These are phyloP conservation scores for Ambispora gerdemannii DNA, from an alignment of 192 early-diverging fungal genomes.

Conservation along the genomic window DNA sequence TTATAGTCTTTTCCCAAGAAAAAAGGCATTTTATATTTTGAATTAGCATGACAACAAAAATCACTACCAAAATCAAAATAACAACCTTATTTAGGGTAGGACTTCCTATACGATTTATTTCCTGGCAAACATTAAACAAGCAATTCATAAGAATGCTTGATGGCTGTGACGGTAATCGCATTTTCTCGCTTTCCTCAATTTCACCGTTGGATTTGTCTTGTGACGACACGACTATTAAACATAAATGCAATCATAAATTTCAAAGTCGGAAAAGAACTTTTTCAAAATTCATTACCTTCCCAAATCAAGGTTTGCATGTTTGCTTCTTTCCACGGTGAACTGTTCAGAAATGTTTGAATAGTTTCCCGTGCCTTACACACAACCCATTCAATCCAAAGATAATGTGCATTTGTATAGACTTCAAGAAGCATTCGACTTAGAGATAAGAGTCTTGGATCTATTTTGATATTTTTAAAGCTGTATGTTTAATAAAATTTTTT, in stretches of 20 bases:
- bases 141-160: constrained; percentile 40
- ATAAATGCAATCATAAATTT: background rate
- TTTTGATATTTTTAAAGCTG: constrained; percentile 17
- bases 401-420: constrained; percentile 43
- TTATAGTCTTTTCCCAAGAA: constrained; percentile 5
- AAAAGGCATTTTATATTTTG: no score
- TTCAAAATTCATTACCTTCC: constrained; percentile 40
- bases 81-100: constrained; percentile 49
- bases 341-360: constrained; percentile 32
- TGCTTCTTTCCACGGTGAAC: constrained; percentile 41
- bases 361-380: constrained; percentile 27
- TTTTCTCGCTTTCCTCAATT: constrained; percentile 19
- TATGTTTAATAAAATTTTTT: constrained; percentile 25
- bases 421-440: constrained; percentile 34
- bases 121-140: constrained; percentile 44
- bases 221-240: background rate
- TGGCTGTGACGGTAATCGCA: constrained; percentile 43
- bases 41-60: no score
- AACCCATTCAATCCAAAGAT: constrained; percentile 41
- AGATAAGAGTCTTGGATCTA: constrained; percentile 38
- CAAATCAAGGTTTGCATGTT: constrained; percentile 44
- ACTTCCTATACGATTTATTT: constrained; percentile 46
- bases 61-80: no score
- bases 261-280: no score
- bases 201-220: background rate